These are phyloP conservation scores for Boletus tomentosulus DNA, from an alignment of 768 basidiomycete genomes.

Conservation along the genomic window DNA sequence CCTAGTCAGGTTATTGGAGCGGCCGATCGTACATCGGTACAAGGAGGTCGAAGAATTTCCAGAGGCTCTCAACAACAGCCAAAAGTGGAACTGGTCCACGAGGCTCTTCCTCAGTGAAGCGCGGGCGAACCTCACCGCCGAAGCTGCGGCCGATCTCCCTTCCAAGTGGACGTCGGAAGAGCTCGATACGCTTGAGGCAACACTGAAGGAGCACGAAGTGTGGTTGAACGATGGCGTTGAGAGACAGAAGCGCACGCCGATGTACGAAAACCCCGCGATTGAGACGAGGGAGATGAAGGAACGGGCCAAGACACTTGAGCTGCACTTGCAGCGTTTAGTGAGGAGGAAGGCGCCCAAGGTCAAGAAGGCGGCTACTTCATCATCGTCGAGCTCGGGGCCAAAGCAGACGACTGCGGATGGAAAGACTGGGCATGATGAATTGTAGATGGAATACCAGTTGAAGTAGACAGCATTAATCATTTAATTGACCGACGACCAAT, in stretches of 20 bases:
- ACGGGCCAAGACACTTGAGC: conserved; percentile 76
- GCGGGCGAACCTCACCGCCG: conserved; percentile 63
- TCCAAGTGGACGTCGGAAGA: conserved; percentile 88
- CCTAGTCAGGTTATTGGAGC: conserved; percentile 60
- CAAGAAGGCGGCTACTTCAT: conserved; percentile 40
- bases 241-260: conserved; percentile 71
- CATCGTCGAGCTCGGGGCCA: conserved; percentile 18
- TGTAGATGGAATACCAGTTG: conserved; percentile 18
- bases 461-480: conserved; percentile 12
- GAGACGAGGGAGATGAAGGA: conserved; percentile 83
- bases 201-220: conserved; percentile 70
- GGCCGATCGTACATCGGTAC: conserved; percentile 81
- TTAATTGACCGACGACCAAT: background rate
- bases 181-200: conserved; percentile 70
- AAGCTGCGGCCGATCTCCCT: conserved; percentile 53
- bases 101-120: conserved; percentile 85
- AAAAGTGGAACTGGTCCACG: conserved; percentile 86
- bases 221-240: conserved; percentile 85
- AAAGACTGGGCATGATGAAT: conserved; percentile 27
- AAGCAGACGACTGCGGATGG: conserved; percentile 14
- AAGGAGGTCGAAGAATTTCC: conserved; percentile 87
- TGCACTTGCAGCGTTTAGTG: conserved; percentile 60
- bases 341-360: conserved; percentile 66
- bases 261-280: conserved; percentile 82
- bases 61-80: conserved; percentile 72